Evolutionary conservation across 345 rosid genomes (phyloP), one percentile per base, ranked within the genome.

Genomic region (Reutealis trisperma): DNA sequence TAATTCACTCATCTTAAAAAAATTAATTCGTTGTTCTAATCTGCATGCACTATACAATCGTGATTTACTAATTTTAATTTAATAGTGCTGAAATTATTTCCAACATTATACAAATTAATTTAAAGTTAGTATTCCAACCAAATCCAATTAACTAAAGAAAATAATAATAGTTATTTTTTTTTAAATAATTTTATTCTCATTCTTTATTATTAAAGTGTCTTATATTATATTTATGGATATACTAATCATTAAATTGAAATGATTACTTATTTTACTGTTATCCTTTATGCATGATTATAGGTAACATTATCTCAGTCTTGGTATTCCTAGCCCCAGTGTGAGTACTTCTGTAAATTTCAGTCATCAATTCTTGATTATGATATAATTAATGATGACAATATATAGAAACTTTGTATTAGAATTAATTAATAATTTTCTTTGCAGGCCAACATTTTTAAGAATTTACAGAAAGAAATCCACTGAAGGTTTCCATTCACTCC

Each of bases 241-340:
- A 15, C 13, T 51, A n/a, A 59, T 5, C 19, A 8, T 64, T 54
- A 47, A 19, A 10, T 24, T 27, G 30, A 27, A 24, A 45, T 62
- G 27, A 54, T n/a, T 41, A 8, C 41, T 62, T n/a, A 13, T 25
- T 61, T 51, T 49, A 27, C 30, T 27, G 1, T 21, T 59, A 27
- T 12, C 67, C 27, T 16, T 30, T 49, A 62, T 71, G 30, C 30
- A 27, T 79, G 44, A 32, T n/a, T n/a, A n/a, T 84, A 96, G 99
- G 99, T 37, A 96, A 96, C 80, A 59, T 77, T 22, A 84, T 96
- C 72, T 96, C 98, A 8, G 44, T 88, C 79, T 68, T 88, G 47
- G 98, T 96, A 44, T 93, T 70, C 84, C 86, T 96, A 37, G 94
- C 97, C 74, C 99, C 99, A 41, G 63, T 85, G 99, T 96, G 86